Base-by-base conservation (phyloP, 2,329 filamentous ascomycete genomes). In the Alternaria longipes region DNA sequence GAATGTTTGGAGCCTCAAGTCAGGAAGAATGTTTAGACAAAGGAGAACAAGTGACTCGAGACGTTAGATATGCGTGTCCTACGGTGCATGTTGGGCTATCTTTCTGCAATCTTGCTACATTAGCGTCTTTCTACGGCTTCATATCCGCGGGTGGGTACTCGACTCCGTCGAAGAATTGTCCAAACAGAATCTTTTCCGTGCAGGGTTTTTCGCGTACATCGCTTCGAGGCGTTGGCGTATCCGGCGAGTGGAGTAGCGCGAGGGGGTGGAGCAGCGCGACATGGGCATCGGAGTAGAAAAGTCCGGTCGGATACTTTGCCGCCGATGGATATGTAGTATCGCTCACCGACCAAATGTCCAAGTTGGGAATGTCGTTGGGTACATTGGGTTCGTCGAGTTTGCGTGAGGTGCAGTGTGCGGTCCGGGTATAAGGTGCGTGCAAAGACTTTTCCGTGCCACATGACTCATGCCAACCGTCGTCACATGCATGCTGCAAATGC, bases 131-230 rank as follows among this genome's bases (percentile, higher is more conserved):
- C 42, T 6, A 51, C 53, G 42, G 45, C 12, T 55, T 49, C 52
- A 61, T 64, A 68, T 65, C 63, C 60, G 68, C 54, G 62, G 47
- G 57, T 60, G 60, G 54, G 24, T 56, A 38, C 41, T 12, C 0
- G 18, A 22, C 11, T 41, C 5, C 44, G 63, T 61, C 58, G 67
- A 67, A 61, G 24, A 24, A 24, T 24, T 24, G 24, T 24, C 24
- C 24, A 24, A 58, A 61, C 58, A 65, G 57, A 52, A 28, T 64
- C 71, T 75, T 76, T 76, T 75, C 73, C 73, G 74, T 62, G 67
- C 70, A 71, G 65, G 70, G 24, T 24, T 58, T 70, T 66, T 68
- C 30, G 46, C 46, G 12, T 22, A 22, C 5, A 49, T 58, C 59
- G 54, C 41, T 7, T 58, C 51, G 61, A 68, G 50, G 59, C 58